Evolutionary conservation across 2,329 filamentous ascomycete genomes (phyloP).

Genomic region (Byssothecium circinans): DNA sequence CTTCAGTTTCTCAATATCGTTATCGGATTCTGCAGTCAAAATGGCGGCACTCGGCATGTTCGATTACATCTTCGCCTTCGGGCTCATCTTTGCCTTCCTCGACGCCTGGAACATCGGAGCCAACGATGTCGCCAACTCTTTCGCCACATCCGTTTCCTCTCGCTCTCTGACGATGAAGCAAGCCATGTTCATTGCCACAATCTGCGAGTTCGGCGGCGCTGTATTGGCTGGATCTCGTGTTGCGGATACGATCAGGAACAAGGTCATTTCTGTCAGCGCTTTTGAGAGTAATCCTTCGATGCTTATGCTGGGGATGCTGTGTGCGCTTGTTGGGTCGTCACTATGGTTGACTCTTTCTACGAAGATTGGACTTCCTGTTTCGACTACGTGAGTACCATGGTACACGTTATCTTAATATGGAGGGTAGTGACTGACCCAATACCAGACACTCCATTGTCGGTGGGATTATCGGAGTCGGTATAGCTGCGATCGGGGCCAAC

Average conservation of each 20-base stretch:
- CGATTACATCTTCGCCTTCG: conserved; percentile 66
- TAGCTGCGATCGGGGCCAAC: conserved; percentile 55
- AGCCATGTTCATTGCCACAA: conserved; percentile 48
- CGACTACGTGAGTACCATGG: conserved; percentile 46
- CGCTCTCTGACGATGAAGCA: conserved; percentile 52
- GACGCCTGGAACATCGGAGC: conserved; percentile 68
- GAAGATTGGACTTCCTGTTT: conserved; percentile 55
- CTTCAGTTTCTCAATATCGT: neutral
- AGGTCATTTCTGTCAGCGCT: conserved; percentile 49
- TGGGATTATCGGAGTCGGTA: conserved; percentile 49
- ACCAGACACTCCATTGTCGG: conserved; percentile 46
- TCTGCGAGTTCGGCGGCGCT: conserved; percentile 51
- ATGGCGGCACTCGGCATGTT: conserved; percentile 36
- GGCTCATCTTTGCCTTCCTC: conserved; percentile 66
- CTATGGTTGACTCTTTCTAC: conserved; percentile 58
- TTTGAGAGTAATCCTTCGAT: conserved; percentile 51
- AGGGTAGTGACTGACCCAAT: neutral
- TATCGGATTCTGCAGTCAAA: neutral
- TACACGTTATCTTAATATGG: neutral
- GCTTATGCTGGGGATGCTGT: conserved; percentile 59
- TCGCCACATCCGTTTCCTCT: conserved; percentile 52
- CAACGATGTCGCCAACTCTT: conserved; percentile 56
- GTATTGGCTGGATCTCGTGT: conserved; percentile 45
- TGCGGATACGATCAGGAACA: conserved; percentile 52
- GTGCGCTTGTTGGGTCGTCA: conserved; percentile 55